phyloP scores from a whole-genome alignment of 2,329 filamentous ascomycete genomes.

The Penicillium occitanis region DNA sequence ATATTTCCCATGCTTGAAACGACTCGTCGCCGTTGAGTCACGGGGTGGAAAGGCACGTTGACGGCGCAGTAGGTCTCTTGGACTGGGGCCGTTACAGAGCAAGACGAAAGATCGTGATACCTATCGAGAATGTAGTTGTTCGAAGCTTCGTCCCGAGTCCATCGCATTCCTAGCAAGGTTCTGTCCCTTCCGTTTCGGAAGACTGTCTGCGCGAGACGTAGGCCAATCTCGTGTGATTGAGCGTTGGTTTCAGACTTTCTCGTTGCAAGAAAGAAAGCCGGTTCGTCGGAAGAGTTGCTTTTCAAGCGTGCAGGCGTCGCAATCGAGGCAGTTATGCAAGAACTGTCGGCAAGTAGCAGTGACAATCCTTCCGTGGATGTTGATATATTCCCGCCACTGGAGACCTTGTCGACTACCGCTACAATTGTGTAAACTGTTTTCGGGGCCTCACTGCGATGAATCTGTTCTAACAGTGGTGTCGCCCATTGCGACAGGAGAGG shows the following conservation, averaged over 20 bases:
- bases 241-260: constrained; percentile 13
- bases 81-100: constrained; percentile 28
- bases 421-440: constrained; percentile 32
- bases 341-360: constrained; percentile 30
- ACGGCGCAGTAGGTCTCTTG: constrained; percentile 26
- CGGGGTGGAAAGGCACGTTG: constrained; percentile 37
- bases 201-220: constrained; percentile 45
- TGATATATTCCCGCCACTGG: background rate
- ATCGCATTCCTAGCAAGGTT: constrained; percentile 40
- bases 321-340: constrained; percentile 33
- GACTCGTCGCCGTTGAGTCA: constrained; percentile 40
- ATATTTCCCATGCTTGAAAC: constrained; percentile 47
- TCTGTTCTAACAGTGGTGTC: constrained; percentile 26
- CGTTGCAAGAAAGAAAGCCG: constrained; percentile 35
- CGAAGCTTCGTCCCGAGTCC: constrained; percentile 29
- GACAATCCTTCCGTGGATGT: constrained; percentile 38
- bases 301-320: constrained; percentile 31
- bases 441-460: constrained; percentile 22
- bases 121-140: constrained; percentile 29
- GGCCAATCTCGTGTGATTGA: constrained; percentile 34
- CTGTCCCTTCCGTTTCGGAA: constrained; percentile 45
- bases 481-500: constrained; percentile 35
- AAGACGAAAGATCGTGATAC: constrained; percentile 34
- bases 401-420: constrained; percentile 41
- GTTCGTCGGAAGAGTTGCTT: constrained; percentile 33